Percentiles rank a stretch among this genome's conserved stretches.
These are phyloP conservation scores for Odonthalia washingtoniensis DNA, from an alignment of 31 red algal species.

Conservation along the genomic window DNA sequence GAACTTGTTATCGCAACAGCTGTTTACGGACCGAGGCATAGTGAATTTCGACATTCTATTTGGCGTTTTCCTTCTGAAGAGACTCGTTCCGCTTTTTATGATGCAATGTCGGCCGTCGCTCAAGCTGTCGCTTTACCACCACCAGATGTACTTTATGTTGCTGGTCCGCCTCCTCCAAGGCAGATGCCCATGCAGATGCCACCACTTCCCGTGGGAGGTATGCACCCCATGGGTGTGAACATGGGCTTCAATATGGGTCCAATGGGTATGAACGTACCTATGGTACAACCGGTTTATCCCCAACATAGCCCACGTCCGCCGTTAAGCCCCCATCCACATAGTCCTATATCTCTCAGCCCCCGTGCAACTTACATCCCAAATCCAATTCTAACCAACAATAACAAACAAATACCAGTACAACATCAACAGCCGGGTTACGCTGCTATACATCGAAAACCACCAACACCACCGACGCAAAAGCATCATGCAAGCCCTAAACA, in stretches of 20 bases:
- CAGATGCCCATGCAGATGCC: too few species aligned
- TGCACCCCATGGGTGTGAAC: too few species aligned
- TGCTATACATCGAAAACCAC: too few species aligned
- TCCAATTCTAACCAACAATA: conserved; percentile 2
- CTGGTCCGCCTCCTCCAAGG: conserved; percentile 26
- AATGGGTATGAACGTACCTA: too few species aligned
- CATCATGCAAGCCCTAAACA: neutral
- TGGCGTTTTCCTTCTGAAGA: conserved; percentile 56
- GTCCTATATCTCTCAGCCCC: neutral
- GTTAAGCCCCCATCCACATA: conserved; percentile 11
- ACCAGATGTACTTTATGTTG: conserved; percentile 43
- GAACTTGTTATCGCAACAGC: conserved; percentile 53
- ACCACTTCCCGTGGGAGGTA: too few species aligned
- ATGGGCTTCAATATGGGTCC: too few species aligned
- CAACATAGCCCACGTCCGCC: conserved; percentile 20
- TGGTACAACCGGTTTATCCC: too few species aligned
- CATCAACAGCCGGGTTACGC: too few species aligned
- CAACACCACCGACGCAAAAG: neutral
- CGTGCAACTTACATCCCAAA: conserved; percentile 24
- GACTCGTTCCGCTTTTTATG: conserved; percentile 41
- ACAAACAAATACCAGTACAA: too few species aligned
- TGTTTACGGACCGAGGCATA: conserved; percentile 46
- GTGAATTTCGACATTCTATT: conserved; percentile 34
- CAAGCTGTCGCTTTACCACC: conserved; percentile 47
- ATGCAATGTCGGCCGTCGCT: conserved; percentile 43